phyloP scores from a whole-genome alignment of 345 rosid genomes.

The Linum trigynum region DNA sequence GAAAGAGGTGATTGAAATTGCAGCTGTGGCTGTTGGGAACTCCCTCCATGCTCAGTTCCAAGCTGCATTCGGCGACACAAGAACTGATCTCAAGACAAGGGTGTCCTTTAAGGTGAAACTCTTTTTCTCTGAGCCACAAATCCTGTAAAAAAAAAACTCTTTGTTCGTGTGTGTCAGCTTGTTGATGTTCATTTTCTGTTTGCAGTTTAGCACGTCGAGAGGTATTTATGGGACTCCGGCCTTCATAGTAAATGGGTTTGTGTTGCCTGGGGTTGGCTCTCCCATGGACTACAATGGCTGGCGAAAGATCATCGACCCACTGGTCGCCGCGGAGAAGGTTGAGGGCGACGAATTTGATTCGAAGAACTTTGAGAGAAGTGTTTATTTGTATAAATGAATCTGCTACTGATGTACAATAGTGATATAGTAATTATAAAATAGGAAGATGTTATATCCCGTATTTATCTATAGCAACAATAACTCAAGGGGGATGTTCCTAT shows the following conservation, averaged over 20 bases:
- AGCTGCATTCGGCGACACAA: slow-evolving; percentile 45
- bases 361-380: too few relatives aligned
- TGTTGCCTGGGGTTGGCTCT: neutral
- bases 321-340: neutral
- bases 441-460: too few relatives aligned
- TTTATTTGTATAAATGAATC: too few relatives aligned
- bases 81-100: slow-evolving; percentile 59
- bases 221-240: neutral
- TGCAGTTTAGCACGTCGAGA: neutral
- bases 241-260: neutral
- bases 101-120: slow-evolving; percentile 69
- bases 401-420: too few relatives aligned
- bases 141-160: too few relatives aligned
- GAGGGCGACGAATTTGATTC: neutral
- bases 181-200: too few relatives aligned
- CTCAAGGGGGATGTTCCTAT: too few relatives aligned
- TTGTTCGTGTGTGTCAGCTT: too few relatives aligned
- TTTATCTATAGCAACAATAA: too few relatives aligned
- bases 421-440: too few relatives aligned
- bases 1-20: slow-evolving; percentile 42
- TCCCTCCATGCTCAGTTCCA: slow-evolving; percentile 36
- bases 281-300: neutral
- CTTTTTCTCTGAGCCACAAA: too few relatives aligned
- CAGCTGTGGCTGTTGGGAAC: slow-evolving; percentile 43
- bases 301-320: neutral